Base-by-base conservation (phyloP, 495 filamentous ascomycete species). In the Geoglossum glabrum region DNA sequence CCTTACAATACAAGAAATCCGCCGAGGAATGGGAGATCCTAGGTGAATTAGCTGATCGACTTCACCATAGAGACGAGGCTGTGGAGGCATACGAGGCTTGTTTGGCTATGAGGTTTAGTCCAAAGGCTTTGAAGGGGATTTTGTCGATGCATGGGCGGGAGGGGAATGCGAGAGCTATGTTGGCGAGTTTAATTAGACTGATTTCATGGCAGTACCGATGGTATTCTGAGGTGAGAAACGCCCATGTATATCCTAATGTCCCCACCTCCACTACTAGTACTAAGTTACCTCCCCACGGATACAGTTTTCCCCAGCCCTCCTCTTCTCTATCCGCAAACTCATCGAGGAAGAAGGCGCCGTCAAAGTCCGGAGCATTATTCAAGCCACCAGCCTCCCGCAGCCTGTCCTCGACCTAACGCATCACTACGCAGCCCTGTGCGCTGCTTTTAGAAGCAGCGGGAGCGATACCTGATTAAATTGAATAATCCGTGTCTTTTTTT, bases 1-100 rank as follows among this genome's bases (percentile, higher is more conserved):
- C 84, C 40, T 83, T 90, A 64, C 83, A 87, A 50, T 97, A 97
- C 73, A 90, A 87, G 70, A 98, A 97, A 70, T 89, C 84, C 1
- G 82, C 92, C 9, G 87, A 93, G 59, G 92, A 98, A 69, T 97
- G 90, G 92, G 92, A 98, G 70, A 95, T 98, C 58, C 81, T 98
- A 1, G 92, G 93, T 55, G 86, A 88, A 63, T 75, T 98, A 28
- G 90, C 92, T 1, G 85, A 95, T 65, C 81, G 92, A 40, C 78
- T 98, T 54, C 92, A 97, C 69, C 87, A 95, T 66, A 70, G 72
- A 38, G 85, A 89, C 43, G 93, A 97, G 70, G 85, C 85, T 0
- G 82, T 89, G 23, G 92, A 98, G 69, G 92, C 92, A 1, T 98
- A 94, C 64, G 79, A 86, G 59, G 79, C 79, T 28, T 95, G 92